Conservation (phyloP, 2,329 filamentous ascomycete species). For the Teratosphaeria viscida region DNA sequence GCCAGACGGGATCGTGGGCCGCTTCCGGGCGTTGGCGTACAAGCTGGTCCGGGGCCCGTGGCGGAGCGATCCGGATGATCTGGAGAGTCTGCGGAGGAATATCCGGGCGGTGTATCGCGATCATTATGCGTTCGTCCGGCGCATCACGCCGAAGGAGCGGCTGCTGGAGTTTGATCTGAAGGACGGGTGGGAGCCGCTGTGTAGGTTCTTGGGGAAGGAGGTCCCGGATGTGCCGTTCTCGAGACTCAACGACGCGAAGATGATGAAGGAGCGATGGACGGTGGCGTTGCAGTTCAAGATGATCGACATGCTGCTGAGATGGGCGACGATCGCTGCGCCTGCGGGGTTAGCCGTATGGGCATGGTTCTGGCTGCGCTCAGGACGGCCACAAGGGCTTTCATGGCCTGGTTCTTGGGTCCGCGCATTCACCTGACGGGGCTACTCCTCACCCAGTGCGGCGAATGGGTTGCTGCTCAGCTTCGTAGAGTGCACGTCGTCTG, state of each 20-base stretch:
- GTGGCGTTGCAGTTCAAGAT: background rate
- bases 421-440: background rate
- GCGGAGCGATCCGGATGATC: background rate
- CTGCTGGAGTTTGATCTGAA: constrained; percentile 23
- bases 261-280: background rate
- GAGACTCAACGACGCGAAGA: background rate
- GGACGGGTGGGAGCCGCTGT: constrained; percentile 33
- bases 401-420: background rate
- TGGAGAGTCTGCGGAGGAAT: background rate
- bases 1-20: background rate
- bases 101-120: constrained; percentile 1
- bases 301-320: background rate
- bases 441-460: constrained; percentile 2
- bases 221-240: constrained; percentile 16
- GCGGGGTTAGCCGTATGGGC: background rate
- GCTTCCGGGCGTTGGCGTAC: background rate
- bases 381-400: background rate
- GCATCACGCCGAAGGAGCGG: constrained; percentile 13
- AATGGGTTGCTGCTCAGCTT: constrained; percentile 24
- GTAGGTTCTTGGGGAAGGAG: constrained; percentile 30
- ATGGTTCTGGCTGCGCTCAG: background rate
- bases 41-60: background rate
- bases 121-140: constrained; percentile 9
- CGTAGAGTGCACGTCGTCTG: constrained; percentile 49
- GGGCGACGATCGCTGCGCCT: background rate